These are phyloP conservation scores for Drosera capensis DNA, from an alignment of 148 eudicot species.

Conservation along the genomic window DNA sequence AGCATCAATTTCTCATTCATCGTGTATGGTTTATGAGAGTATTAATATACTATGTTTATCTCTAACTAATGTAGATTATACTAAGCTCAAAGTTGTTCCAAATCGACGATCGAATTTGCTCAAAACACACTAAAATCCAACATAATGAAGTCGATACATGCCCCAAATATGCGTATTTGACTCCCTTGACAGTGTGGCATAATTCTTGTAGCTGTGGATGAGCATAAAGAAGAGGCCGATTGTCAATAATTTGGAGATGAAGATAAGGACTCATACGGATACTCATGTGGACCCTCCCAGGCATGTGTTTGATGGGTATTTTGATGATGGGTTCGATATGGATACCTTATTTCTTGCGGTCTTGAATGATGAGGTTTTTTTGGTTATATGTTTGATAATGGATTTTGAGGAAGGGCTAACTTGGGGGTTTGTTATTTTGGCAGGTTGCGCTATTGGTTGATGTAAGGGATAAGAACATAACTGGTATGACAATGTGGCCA, in stretches of 20 bases:
- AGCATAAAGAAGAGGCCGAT: slow-evolving; percentile 76
- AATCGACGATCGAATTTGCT: too few relatives aligned
- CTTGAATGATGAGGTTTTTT: slow-evolving; percentile 43
- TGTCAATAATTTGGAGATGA: slow-evolving; percentile 76
- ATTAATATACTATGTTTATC: too few relatives aligned
- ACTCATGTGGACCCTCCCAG: slow-evolving; percentile 82
- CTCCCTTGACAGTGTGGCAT: slow-evolving; percentile 44
- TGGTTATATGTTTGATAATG: too few relatives aligned
- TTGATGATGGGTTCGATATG: slow-evolving; percentile 68
- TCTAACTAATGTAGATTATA: too few relatives aligned
- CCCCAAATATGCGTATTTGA: slow-evolving; percentile 50
- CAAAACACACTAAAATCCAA: too few relatives aligned
- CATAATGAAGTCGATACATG: too few relatives aligned
- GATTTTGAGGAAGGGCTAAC: too few relatives aligned
- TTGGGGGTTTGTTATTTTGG: slow-evolving; percentile 4
- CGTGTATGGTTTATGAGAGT: too few relatives aligned
- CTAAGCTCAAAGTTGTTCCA: too few relatives aligned
- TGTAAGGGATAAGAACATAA: slow-evolving; percentile 56
- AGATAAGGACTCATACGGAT: slow-evolving; percentile 61
- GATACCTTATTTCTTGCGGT: slow-evolving; percentile 64
- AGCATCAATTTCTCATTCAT: too few relatives aligned
- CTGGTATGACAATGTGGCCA: too few relatives aligned
- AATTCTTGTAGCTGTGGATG: slow-evolving; percentile 36
- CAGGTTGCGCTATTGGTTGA: slow-evolving; percentile 86
- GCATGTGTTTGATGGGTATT: slow-evolving; percentile 55